phyloP scores from a whole-genome alignment of 2,329 filamentous ascomycete genomes.

The Colletotrichum higginsianum region DNA sequence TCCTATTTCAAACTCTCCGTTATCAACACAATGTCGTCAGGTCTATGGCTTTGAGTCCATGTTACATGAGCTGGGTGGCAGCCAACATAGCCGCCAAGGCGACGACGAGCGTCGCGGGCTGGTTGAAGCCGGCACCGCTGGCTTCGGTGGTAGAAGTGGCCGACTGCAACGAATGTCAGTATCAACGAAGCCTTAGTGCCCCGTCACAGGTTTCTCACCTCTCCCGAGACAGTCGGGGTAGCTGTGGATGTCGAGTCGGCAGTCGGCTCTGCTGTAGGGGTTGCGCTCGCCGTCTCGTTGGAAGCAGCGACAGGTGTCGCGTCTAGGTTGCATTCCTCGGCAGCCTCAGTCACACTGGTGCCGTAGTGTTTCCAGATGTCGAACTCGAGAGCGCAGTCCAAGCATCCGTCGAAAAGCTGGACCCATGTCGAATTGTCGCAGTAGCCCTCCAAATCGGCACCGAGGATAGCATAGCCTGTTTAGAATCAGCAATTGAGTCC shows the following conservation, averaged over 20 bases:
- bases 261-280: background rate
- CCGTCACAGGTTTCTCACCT: background rate
- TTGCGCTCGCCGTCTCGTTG: slow-evolving; percentile 14
- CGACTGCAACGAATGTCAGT: background rate
- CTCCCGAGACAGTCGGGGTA: slow-evolving; percentile 3
- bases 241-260: background rate
- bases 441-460: slow-evolving; percentile 51
- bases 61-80: slow-evolving; percentile 11
- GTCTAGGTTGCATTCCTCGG: slow-evolving; percentile 47
- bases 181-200: too few species aligned
- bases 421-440: slow-evolving; percentile 58
- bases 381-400: slow-evolving; percentile 59
- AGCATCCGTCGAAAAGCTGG: slow-evolving; percentile 57
- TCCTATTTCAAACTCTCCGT: too few species aligned
- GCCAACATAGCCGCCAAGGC: slow-evolving; percentile 6
- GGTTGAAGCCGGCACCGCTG: background rate
- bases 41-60: too few species aligned
- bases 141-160: slow-evolving; percentile 7
- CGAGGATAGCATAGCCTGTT: slow-evolving; percentile 52
- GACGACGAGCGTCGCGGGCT: background rate
- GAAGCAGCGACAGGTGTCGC: slow-evolving; percentile 24
- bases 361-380: slow-evolving; percentile 63
- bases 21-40: background rate
- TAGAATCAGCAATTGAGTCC: background rate
- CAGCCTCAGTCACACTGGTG: slow-evolving; percentile 51